Base-by-base conservation (phyloP, 495 filamentous ascomycete species). In the Penicillium pulvis region DNA sequence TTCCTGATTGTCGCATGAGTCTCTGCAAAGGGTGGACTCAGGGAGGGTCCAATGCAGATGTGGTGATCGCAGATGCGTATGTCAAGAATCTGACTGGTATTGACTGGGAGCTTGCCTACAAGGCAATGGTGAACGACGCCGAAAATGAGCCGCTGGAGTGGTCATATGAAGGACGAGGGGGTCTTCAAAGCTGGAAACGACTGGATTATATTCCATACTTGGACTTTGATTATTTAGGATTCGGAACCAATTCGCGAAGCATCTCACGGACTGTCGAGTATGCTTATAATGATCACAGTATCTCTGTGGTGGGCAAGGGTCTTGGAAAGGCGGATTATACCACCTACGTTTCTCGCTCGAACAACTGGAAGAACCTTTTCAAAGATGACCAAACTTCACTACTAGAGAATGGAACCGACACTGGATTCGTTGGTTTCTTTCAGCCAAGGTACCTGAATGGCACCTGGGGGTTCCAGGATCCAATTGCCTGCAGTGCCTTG, bases 21-120 rank as follows among this genome's bases (percentile, higher is more conserved):
- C 80, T 89, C 0, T 87, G 81, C 62, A 89, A 88, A 69, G 88
- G 88, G 4, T 89, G 82, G 63, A 91, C 88, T 1, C 88, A 92
- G 68, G 87, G 89, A 16, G 89, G 89, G 0, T 91, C 88, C 0
- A 92, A 92, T 61, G 89, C 89, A 12, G 89, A 92, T 54, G 81
- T 88, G 42, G 74, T 92, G 2, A 69, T 92, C 4, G 83, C 82
- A 0, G 89, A 92, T 62, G 83, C 83, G 0, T 91, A 83, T 55
- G 47, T 91, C 10, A 93, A 93, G 64, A 85, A 85, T 0, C 75
- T 91, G 6, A 75, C 75, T 1, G 79, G 74, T 17, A 82, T 92
- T 30, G 81, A 92, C 60, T 92, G 88, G 88, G 75, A 81, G 4
- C 79, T 80, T 1, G 88, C 85, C 0, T 91, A 89, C 60, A 83